These are phyloP conservation scores for Citrus medica DNA, from an alignment of 345 rosid species.

Conservation along the genomic window DNA sequence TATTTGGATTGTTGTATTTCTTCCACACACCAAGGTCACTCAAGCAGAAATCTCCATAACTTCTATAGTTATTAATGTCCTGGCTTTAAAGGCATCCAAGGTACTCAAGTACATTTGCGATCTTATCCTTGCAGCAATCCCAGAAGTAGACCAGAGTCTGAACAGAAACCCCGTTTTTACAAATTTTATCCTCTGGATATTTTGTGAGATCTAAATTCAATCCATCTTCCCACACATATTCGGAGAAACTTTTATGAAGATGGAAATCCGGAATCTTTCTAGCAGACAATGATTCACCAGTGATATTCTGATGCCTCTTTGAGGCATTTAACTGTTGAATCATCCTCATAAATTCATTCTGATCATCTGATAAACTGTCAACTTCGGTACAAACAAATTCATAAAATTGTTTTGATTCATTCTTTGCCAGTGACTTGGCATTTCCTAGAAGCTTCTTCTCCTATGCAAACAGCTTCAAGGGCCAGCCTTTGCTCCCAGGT, in stretches of 20 bases:
- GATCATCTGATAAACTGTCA: conserved; percentile 17
- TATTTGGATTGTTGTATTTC: background rate
- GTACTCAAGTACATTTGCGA: conserved; percentile 20
- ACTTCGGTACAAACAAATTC: conserved; percentile 28
- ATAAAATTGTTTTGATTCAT: conserved; percentile 20
- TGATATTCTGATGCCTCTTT: conserved; percentile 16
- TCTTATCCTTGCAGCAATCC: background rate
- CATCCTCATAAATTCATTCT: conserved; percentile 20
- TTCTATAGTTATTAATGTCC: conserved; percentile 9
- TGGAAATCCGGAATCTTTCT: conserved; percentile 40
- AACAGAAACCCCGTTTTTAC: conserved; percentile 17
- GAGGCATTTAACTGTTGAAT: conserved; percentile 27
- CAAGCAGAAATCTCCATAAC: too few relatives aligned
- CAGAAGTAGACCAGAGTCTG: conserved; percentile 34
- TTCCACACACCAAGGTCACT: conserved; percentile 18
- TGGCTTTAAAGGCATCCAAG: conserved; percentile 8
- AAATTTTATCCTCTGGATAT: too few relatives aligned
- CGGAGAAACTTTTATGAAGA: conserved; percentile 3
- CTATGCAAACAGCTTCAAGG: conserved; percentile 29
- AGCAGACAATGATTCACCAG: conserved; percentile 37
- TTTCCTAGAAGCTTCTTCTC: conserved; percentile 32
- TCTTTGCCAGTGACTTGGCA: conserved; percentile 33
- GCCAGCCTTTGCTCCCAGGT: conserved; percentile 42
- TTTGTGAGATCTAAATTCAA: too few relatives aligned
- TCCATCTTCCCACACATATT: too few relatives aligned